phyloP scores from a whole-genome alignment of 306 rosid species.

The Psophocarpus tetragonolobus region DNA sequence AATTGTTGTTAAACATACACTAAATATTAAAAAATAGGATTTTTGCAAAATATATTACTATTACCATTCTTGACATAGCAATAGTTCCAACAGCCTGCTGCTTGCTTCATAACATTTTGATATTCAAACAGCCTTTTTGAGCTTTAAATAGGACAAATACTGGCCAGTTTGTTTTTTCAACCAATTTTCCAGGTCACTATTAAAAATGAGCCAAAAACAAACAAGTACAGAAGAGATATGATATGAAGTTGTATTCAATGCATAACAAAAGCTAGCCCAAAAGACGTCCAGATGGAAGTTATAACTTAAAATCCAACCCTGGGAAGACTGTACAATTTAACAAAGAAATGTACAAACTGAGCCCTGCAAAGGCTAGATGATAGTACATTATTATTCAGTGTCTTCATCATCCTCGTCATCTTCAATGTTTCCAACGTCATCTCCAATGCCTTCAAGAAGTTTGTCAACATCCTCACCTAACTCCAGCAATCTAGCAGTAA shows the following conservation, averaged over 20 bases:
- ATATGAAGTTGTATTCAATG: background rate
- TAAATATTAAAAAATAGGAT: too few relatives aligned
- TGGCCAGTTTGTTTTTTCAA: background rate
- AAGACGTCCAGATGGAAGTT: background rate
- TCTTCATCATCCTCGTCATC: conserved; percentile 54
- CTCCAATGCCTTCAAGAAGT: conserved; percentile 82
- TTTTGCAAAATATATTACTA: too few relatives aligned
- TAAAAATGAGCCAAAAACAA: background rate
- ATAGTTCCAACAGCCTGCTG: too few relatives aligned
- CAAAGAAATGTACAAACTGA: conserved; percentile 19
- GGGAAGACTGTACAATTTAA: conserved; percentile 37
- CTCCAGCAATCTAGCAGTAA: conserved; percentile 69
- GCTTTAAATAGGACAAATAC: too few relatives aligned
- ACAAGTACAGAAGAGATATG: background rate
- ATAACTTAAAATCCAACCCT: conserved; percentile 20
- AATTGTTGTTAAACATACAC: too few relatives aligned
- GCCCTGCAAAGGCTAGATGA: conserved; percentile 6
- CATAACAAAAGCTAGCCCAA: background rate
- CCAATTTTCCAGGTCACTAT: background rate
- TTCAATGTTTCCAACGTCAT: conserved; percentile 55
- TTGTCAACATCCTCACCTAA: conserved; percentile 77
- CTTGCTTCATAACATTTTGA: too few relatives aligned
- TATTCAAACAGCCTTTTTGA: too few relatives aligned
- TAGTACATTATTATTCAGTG: background rate
- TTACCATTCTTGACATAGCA: too few relatives aligned